Conservation (phyloP, 495 filamentous ascomycete species). For the Tuber brumale region DNA sequence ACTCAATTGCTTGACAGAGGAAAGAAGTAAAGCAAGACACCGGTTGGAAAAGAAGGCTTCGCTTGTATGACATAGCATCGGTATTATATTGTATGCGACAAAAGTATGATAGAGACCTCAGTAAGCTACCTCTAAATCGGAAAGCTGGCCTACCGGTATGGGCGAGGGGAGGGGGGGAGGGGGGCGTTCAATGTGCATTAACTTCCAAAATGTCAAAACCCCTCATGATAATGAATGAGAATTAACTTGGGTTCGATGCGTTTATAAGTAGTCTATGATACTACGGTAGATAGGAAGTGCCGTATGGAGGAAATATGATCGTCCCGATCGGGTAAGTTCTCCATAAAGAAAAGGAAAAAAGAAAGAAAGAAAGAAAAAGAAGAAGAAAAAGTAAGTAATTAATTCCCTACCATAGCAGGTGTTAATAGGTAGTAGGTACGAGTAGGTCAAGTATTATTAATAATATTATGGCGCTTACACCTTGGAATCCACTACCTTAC, state of each 20-base stretch:
- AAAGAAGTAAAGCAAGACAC: not conserved
- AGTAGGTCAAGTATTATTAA: not conserved
- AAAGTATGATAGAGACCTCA: no score
- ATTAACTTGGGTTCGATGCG: not conserved
- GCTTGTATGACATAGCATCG: not conserved
- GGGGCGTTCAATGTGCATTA: not conserved
- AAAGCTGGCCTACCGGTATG: not conserved
- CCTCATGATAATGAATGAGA: not conserved
- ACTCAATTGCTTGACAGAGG: not conserved
- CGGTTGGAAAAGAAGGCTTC: not conserved
- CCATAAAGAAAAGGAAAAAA: not conserved
- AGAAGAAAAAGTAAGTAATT: no score
- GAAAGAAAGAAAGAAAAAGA: not conserved
- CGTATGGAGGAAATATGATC: no score
- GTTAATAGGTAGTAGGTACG: no score
- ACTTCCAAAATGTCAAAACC: not conserved
- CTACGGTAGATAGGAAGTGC: no score
- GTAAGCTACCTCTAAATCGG: not conserved
- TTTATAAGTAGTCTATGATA: no score
- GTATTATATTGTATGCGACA: not conserved
- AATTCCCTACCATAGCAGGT: not conserved
- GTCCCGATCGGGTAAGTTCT: not conserved
- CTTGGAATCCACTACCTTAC: no score
- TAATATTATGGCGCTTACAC: not conserved
- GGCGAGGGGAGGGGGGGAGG: not conserved